A percentile compares a stretch with the other conserved stretches of the same genome.
phyloP scores from a whole-genome alignment of 2,329 filamentous ascomycete genomes.

The Aspergillus felis region DNA sequence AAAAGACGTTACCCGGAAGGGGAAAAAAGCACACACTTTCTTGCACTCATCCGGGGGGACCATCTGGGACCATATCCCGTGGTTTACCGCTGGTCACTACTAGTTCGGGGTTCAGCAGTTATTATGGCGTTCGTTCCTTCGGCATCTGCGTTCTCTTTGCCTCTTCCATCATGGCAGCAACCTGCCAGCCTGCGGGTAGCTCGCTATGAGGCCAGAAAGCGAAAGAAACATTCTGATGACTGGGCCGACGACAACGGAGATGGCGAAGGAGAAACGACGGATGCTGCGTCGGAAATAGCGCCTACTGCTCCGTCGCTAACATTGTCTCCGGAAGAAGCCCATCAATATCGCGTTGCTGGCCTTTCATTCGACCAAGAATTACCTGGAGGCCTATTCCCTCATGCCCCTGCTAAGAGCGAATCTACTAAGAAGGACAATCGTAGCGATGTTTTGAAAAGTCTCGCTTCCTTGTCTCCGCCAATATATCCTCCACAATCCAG shows the following conservation, averaged over 20 bases:
- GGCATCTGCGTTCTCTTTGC: slow-evolving; percentile 36
- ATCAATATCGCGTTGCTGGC: slow-evolving; percentile 43
- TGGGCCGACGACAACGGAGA: slow-evolving; percentile 24
- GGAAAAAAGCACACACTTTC: no score
- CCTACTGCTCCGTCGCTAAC: slow-evolving; percentile 22
- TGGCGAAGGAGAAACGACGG: slow-evolving; percentile 25
- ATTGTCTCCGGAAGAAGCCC: slow-evolving; percentile 38
- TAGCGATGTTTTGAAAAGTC: slow-evolving; percentile 19
- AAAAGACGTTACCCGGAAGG: no score
- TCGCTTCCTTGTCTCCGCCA: slow-evolving; percentile 31
- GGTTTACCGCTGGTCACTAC: not conserved
- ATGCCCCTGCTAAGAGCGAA: slow-evolving; percentile 24
- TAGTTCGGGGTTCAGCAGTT: slow-evolving; percentile 1
- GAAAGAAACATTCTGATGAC: slow-evolving; percentile 25
- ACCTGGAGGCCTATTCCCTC: slow-evolving; percentile 41
- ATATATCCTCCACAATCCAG: slow-evolving; percentile 31
- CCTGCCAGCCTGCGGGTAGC: slow-evolving; percentile 31
- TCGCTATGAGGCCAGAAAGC: slow-evolving; percentile 35
- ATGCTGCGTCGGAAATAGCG: slow-evolving; percentile 24
- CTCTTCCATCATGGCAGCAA: slow-evolving; percentile 35
- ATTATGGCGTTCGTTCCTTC: slow-evolving; percentile 28
- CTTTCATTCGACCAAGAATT: slow-evolving; percentile 36
- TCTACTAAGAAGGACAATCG: slow-evolving; percentile 8
- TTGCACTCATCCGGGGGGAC: no score
- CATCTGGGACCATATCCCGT: no score